These are phyloP conservation scores for Rugonectria rugulosa DNA, from an alignment of 2,329 filamentous ascomycete species.

Conservation along the genomic window DNA sequence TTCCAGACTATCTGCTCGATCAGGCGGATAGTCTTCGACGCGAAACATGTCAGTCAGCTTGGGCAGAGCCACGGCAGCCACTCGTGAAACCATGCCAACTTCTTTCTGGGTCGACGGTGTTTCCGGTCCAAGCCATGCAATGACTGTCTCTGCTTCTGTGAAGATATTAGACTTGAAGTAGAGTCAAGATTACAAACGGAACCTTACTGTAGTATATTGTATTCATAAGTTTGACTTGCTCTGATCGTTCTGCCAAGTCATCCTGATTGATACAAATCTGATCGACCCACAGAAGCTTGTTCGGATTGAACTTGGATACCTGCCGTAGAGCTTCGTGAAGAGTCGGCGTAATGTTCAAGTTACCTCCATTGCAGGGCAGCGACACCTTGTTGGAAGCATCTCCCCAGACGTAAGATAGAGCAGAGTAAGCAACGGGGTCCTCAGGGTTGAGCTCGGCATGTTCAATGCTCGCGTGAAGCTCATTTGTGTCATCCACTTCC, in stretches of 20 bases:
- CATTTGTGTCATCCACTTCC: background rate
- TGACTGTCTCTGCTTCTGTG: slow-evolving; percentile 30
- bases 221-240: slow-evolving; percentile 30
- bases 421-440: slow-evolving; percentile 23
- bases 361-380: slow-evolving; percentile 18
- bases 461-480: slow-evolving; percentile 18
- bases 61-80: slow-evolving; percentile 25
- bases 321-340: slow-evolving; percentile 19
- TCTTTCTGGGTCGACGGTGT: background rate
- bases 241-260: slow-evolving; percentile 16
- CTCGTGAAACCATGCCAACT: slow-evolving; percentile 17
- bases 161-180: background rate
- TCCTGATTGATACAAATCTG: slow-evolving; percentile 32
- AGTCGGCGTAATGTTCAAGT: slow-evolving; percentile 16
- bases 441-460: slow-evolving; percentile 23
- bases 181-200: background rate
- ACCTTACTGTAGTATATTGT: slow-evolving; percentile 28
- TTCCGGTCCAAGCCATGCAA: slow-evolving; percentile 28
- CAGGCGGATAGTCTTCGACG: slow-evolving; percentile 16
- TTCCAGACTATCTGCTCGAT: slow-evolving; percentile 20
- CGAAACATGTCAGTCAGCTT: slow-evolving; percentile 26
- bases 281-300: slow-evolving; percentile 26
- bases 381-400: background rate
- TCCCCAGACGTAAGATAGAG: slow-evolving; percentile 29
- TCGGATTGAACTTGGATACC: slow-evolving; percentile 18